Evolutionary conservation across 2,329 filamentous ascomycete species (phyloP).

Genomic region (Monosporascus ibericus): DNA sequence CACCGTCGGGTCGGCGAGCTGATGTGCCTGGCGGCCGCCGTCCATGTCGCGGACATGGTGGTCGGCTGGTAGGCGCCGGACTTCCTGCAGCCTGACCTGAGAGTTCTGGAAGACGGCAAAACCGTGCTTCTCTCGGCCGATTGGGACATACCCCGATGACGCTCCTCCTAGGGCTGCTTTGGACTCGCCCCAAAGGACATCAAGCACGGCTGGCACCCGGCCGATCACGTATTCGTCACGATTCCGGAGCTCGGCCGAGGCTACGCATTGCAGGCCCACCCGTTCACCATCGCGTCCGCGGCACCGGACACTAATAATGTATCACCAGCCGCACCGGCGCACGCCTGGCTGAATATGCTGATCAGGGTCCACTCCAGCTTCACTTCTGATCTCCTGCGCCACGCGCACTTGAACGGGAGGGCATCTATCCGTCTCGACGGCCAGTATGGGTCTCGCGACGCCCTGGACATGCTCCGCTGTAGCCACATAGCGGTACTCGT

Average conservation of each 20-base stretch:
- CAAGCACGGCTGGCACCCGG: slow-evolving; percentile 49
- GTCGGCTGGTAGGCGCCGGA: slow-evolving; percentile 42
- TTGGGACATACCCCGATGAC: slow-evolving; percentile 26
- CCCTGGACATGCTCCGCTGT: slow-evolving; percentile 44
- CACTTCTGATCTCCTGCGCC: slow-evolving; percentile 45
- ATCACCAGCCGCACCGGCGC: slow-evolving; percentile 18
- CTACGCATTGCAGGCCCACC: slow-evolving; percentile 55
- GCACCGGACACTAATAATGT: slow-evolving; percentile 31
- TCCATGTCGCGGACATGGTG: slow-evolving; percentile 52
- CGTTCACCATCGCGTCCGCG: slow-evolving; percentile 60
- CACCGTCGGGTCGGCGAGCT: slow-evolving; percentile 58
- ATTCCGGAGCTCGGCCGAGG: slow-evolving; percentile 47
- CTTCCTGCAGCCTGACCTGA: slow-evolving; percentile 36
- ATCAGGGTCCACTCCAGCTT: slow-evolving; percentile 57
- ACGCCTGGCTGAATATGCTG: slow-evolving; percentile 50
- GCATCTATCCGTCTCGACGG: slow-evolving; percentile 53
- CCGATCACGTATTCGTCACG: slow-evolving; percentile 59
- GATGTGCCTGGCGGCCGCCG: slow-evolving; percentile 51
- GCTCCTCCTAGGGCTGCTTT: slow-evolving; percentile 4
- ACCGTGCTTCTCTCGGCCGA: slow-evolving; percentile 42
- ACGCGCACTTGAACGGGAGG: slow-evolving; percentile 39
- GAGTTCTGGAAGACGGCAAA: slow-evolving; percentile 48
- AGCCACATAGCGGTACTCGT: slow-evolving; percentile 47
- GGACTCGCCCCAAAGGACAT: slow-evolving; percentile 28
- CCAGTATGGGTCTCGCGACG: slow-evolving; percentile 55